phyloP scores from a whole-genome alignment of 441 rosid species.

The Dalechampia spathulata region DNA sequence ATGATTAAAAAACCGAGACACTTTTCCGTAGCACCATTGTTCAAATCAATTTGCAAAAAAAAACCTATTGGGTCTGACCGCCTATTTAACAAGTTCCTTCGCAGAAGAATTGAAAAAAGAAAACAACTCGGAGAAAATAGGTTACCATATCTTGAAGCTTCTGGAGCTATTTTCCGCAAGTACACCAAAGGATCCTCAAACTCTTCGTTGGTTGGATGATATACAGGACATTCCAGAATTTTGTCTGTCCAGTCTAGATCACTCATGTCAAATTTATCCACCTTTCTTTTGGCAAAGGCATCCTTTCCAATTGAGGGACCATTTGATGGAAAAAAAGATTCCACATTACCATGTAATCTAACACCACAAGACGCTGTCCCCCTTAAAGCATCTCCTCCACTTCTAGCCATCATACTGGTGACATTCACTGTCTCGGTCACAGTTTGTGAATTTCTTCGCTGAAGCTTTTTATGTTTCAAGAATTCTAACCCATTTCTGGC shows the following conservation, averaged over 20 bases:
- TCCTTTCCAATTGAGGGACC: conserved; percentile 38
- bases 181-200: conserved; percentile 94
- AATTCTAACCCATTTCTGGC: conserved; percentile 64
- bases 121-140: neutral
- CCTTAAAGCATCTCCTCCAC: conserved; percentile 83
- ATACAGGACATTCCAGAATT: conserved; percentile 94
- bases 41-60: no score
- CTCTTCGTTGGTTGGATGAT: conserved; percentile 85
- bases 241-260: conserved; percentile 86
- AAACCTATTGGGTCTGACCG: no score
- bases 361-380: conserved; percentile 76
- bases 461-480: conserved; percentile 82
- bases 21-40: no score
- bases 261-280: conserved; percentile 66
- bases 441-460: conserved; percentile 53
- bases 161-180: conserved; percentile 88
- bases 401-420: conserved; percentile 52
- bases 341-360: conserved; percentile 47
- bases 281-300: conserved; percentile 48
- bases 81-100: neutral
- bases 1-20: no score
- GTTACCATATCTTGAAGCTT: conserved; percentile 94
- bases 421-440: conserved; percentile 34
- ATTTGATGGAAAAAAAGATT: conserved; percentile 28
- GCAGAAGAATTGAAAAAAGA: neutral